Base-by-base conservation (phyloP, 83 land plant genomes). In the Thuja plicata region DNA sequence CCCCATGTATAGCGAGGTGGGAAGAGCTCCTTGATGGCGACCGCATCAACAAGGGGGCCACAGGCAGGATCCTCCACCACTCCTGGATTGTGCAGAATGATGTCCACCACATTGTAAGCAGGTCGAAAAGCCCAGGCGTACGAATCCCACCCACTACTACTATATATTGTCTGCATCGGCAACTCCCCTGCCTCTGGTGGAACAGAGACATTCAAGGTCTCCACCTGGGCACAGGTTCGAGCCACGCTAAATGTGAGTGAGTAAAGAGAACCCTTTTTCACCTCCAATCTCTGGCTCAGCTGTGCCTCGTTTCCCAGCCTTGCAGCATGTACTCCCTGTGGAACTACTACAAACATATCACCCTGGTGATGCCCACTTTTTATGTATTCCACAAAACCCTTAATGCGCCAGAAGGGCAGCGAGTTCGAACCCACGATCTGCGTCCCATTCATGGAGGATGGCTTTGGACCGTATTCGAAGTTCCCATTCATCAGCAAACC, bases 221-320 rank as follows among this genome's bases (percentile, higher is more conserved):
- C n/a, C 76, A 71, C 9, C 12, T 71, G 76, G 76, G 76, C 76
- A 9, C 76, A 71, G 32, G 76, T 71, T 71, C 32, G 76, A 1
- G 96, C 94, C 5, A 95, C 95, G 40, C 92, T 93, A 92, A 95
- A 95, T 16, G 93, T 91, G 79, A 95, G 85, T 30, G 96, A 89
- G 90, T 93, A 95, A 46, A 32, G 55, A 7, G 73, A 32, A 8
- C 74, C 57, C 19, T 54, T 54, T 3, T 54, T 54, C 57, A 54
- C 57, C 19, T 54, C 19, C 4, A 54, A 3, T n/a, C 76, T 71
- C 32, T 71, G 76, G 76, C 32, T 71, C 76, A 71, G 76, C 32
- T 27, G 76, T 0, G 76, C 76, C 30, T 71, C 76, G 8, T 71
- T 71, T 12, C 76, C 76, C n/a, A 71, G 76, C 34, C 76, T 8